Percentiles rank a stretch among this genome's conserved stretches.
phyloP scores from a whole-genome alignment of 495 filamentous ascomycete genomes.

The Penicillium odoratum region DNA sequence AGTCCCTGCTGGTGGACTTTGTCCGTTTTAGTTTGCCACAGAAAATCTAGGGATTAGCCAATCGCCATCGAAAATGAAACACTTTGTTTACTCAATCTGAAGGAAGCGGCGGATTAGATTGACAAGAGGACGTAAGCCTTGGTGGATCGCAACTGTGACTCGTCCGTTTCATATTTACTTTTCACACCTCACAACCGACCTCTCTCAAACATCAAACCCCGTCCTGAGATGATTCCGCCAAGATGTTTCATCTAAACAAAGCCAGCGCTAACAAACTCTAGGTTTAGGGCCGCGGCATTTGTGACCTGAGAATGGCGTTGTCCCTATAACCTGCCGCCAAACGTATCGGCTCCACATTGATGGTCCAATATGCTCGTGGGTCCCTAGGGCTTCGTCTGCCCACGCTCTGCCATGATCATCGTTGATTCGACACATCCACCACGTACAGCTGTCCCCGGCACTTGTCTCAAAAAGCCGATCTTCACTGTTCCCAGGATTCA shows the following conservation, averaged over 20 bases:
- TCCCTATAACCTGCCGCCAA: slow-evolving; percentile 1
- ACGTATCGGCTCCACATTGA: slow-evolving; percentile 10
- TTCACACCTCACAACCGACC: slow-evolving; percentile 1
- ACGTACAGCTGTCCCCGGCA: neutral
- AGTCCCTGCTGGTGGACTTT: neutral
- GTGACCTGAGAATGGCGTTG: neutral
- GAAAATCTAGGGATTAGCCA: neutral
- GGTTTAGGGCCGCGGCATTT: slow-evolving; percentile 1
- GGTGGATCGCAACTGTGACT: slow-evolving; percentile 10
- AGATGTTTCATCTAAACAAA: neutral
- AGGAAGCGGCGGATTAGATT: slow-evolving; percentile 13
- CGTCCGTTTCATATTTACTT: slow-evolving; percentile 4
- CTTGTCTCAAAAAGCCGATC: slow-evolving; percentile 13
- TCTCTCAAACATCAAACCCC: neutral
- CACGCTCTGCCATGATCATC: slow-evolving; percentile 3
- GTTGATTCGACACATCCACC: slow-evolving; percentile 13
- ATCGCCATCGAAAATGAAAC: neutral
- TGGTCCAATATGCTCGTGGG: slow-evolving; percentile 12
- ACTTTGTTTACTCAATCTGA: slow-evolving; percentile 12
- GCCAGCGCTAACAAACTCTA: neutral
- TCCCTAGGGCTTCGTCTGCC: slow-evolving; percentile 5
- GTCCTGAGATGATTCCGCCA: neutral
- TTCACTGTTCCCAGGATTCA: slow-evolving; percentile 9
- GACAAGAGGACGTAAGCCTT: slow-evolving; percentile 20
- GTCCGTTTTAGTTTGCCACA: neutral